Evolutionary conservation across 345 rosid genomes (phyloP).

Genomic region (Eucalyptus cloeziana): DNA sequence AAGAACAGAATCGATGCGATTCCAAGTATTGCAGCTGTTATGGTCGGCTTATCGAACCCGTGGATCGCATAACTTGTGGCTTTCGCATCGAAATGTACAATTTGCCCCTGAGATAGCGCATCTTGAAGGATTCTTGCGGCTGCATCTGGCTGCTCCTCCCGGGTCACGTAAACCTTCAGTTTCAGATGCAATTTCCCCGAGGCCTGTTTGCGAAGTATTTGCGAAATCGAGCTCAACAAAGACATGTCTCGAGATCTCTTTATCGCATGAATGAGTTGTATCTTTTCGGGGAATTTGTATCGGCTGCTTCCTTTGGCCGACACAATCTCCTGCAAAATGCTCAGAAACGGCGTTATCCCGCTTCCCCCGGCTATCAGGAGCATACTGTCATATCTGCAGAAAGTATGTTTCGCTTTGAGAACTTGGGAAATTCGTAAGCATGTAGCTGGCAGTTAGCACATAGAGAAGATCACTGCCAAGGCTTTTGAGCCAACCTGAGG

Average conservation of each 20-base stretch:
- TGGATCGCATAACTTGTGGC: conserved; percentile 24
- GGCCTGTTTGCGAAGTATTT: conserved; percentile 27
- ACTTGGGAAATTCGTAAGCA: not conserved
- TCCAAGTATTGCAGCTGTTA: conserved; percentile 31
- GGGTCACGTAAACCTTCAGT: conserved; percentile 56
- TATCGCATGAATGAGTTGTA: conserved; percentile 47
- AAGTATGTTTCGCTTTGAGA: not conserved
- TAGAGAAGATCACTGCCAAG: not conserved
- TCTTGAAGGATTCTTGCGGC: conserved; percentile 31
- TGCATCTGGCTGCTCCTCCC: conserved; percentile 21
- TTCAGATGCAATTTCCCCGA: conserved; percentile 23
- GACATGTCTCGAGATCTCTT: conserved; percentile 47
- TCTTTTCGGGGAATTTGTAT: conserved; percentile 18
- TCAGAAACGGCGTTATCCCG: conserved; percentile 75
- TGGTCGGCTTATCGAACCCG: conserved; percentile 30
- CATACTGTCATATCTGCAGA: conserved; percentile 60
- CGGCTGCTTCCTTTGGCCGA: conserved; percentile 14
- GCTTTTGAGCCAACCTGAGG: conserved; percentile 27
- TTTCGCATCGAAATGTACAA: conserved; percentile 28
- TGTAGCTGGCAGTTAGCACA: not conserved
- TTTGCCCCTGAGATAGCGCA: conserved; percentile 21
- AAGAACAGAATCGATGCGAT: conserved; percentile 31
- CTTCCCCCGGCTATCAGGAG: conserved; percentile 75
- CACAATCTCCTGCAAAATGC: conserved; percentile 60
- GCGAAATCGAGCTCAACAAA: conserved; percentile 42